Evolutionary conservation across 1,284 basidiomycete species (phyloP), one percentile per base, ranked within the genome.

Genomic region (Cutaneotrichosporon spelunceum): DNA sequence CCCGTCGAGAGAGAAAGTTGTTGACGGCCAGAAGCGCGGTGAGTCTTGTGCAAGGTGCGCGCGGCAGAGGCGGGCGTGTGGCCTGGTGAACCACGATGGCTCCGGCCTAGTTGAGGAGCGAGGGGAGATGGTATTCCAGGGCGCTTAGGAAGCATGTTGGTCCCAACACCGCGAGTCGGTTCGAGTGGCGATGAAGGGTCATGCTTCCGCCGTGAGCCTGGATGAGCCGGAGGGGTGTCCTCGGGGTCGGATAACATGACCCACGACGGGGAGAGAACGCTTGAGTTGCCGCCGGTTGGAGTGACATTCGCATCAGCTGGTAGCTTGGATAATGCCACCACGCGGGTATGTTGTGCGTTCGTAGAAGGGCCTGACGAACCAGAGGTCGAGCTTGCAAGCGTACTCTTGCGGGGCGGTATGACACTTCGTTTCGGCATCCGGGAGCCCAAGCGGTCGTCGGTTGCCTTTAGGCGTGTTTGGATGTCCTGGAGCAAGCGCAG

Each of bases 111-210:
- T 9, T 13, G 21, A 9, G 59, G 56, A 24, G 70, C 68, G 16
- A 79, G 66, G 0, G 78, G 76, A 3, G 72, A 76, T 9, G 78
- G 77, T 30, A 79, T 79, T 1, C 69, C 71, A 0, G 77, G 74
- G 16, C 77, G 66, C 2, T 66, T 60, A 0, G 78, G 75, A 3
- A 79, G 66, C 24, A 14, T 58, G 53, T 29, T 44, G 19, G 30
- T 23, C 10, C 56, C 52, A 34, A 53, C 52, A 53, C 52, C 44
- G 33, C 56, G 30, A 3, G 54, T 19, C 5, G 54, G 54, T n/a
- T 48, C 63, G 24, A 64, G 66, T 0, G 71, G 72, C 2, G 69
- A 72, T 16, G 52, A n/a, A 2, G 59, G 63, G 36, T 74, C 73
- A 10, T 34, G 36, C 13, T 39, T 33, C 27, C 19, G 42, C 6